Base-by-base conservation (phyloP, 192 early-diverging fungal species). In the Spizellomyces sp. region DNA sequence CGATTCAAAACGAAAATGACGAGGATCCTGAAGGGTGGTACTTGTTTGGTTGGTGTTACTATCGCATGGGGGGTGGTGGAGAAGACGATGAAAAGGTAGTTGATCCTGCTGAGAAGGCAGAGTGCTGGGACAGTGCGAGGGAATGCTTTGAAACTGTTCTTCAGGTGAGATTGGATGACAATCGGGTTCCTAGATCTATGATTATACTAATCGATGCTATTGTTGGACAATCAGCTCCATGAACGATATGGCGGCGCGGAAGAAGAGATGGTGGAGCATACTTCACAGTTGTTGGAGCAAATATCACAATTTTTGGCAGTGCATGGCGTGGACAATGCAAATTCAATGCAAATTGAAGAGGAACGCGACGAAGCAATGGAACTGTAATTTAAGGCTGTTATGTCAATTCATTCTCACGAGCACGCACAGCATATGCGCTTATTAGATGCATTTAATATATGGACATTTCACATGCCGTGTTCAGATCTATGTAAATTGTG, bases 11-110 rank as follows among this genome's bases (percentile, higher is more conserved):
- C 65, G 95, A 99, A 73, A 90, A 98, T 80, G 97, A 99, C 77
- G 89, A 96, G 74, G 90, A 87, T 45, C 87, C 94, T 6, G 95
- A 99, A 75, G 74, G 88, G 45, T 98, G 94, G 93, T 99, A 99
- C 79, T 85, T 99, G 60, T 96, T 90, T 82, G 94, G 95, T 46
- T 99, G 93, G 93, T 89, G 90, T 48, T 95, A 96, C 69, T 92
- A 92, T 67, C 83, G 89, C 70, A 81, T 90, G 66, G 90, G 90
- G 14, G 81, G 76, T 8, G 83, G 78, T 22, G 70, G 50, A 45
- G 75, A 71, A 19, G 52, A 69, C 48, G 80, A 83, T 4, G 85
- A 87, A 14, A 84, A 90, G 43, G 79, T 79, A 69, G 75, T 76
- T 43, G 82, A 81, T 4, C 74, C 77, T 48, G 27, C 27, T 36